Evolutionary conservation across 116 monocot species (phyloP), one percentile per base, ranked within the genome.

Genomic region (Phalaenopsis hybrid): DNA sequence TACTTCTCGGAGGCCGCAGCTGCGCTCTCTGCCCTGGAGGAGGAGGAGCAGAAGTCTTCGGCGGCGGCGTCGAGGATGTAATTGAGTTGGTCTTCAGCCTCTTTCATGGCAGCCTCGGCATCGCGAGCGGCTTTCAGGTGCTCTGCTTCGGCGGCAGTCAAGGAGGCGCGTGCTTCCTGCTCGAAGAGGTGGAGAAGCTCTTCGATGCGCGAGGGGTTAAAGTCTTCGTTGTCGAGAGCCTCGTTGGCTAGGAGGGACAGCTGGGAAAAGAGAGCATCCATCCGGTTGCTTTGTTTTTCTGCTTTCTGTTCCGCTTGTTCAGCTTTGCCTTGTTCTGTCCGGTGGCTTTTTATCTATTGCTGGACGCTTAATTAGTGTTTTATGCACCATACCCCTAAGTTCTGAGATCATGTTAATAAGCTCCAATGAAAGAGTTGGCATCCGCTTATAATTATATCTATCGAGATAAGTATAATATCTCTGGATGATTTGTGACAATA

Each of bases 251-350:
- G 75, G 81, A 70, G 2, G 82, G 88, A 86, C 86, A 88, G 81
- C 33, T 85, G 81, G 59, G 81, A 80, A 84, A 89, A 79, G 72
- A 92, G 87, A 45, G 82, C 70, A 1, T 90, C 91, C 91, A 89
- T 91, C 72, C 9, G 4, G 0, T 0, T 5, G 7, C 6, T 18
- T 61, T 51, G 10, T 11, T 2, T 51, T 51, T 11, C 51, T 51
- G 10, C 51, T 51, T 51, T 51, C 51, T 0, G 51, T 11, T 51
- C 51, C 11, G 51, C 51, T 51, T 12, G 55, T 55, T 55, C 55
- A 55, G 4, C 55, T 55, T 55, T 55, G 15, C 55, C 55, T 55
- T 55, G 15, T 55, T 15, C 55, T 13, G 55, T 12, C 55, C 16
- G 3, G 2, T 15, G 15, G 15, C 15, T 3, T 55, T 55, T 55